These are phyloP conservation scores for Candida tibetensis DNA, from an alignment of 805 yeast species.

Conservation along the genomic window DNA sequence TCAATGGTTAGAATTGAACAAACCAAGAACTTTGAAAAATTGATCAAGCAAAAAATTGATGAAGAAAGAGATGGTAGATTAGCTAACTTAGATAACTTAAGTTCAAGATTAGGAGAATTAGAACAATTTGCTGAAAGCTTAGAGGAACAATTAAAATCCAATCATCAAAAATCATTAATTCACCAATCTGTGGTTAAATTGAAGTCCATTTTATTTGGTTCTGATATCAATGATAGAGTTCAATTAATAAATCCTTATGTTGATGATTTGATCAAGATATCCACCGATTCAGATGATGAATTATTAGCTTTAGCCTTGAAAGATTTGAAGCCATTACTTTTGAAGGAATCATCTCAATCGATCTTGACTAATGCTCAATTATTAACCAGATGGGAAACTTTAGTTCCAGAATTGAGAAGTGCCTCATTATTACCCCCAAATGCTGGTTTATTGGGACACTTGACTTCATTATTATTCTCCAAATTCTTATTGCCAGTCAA, in stretches of 20 bases:
- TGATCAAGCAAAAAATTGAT: slow-evolving; percentile 54
- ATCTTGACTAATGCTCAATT: slow-evolving; percentile 77
- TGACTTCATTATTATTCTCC: slow-evolving; percentile 76
- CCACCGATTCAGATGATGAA: slow-evolving; percentile 30
- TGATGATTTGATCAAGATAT: slow-evolving; percentile 26
- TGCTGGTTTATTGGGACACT: slow-evolving; percentile 92
- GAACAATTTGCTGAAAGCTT: slow-evolving; percentile 50
- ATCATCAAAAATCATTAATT: slow-evolving; percentile 32
- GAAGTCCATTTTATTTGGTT: slow-evolving; percentile 25
- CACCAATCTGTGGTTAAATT: slow-evolving; percentile 33
- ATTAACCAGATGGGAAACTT: slow-evolving; percentile 71
- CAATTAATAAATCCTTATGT: slow-evolving; percentile 37
- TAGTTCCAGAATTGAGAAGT: slow-evolving; percentile 83
- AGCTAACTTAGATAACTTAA: slow-evolving; percentile 61
- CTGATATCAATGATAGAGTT: slow-evolving; percentile 21
- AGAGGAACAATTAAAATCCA: slow-evolving; percentile 34
- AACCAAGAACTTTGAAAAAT: slow-evolving; percentile 61
- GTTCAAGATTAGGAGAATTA: slow-evolving; percentile 51
- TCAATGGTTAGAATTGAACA: slow-evolving; percentile 65
- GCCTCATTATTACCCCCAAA: slow-evolving; percentile 90
- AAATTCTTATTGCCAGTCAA: slow-evolving; percentile 70
- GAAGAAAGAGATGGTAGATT: slow-evolving; percentile 71
- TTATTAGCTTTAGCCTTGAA: slow-evolving; percentile 30
- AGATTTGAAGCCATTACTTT: slow-evolving; percentile 35
- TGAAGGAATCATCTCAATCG: slow-evolving; percentile 42